Percentiles rank a stretch among this genome's conserved stretches.
Conservation (phyloP, 169 alveolate species). For the Plasmodium gonderi region DNA sequence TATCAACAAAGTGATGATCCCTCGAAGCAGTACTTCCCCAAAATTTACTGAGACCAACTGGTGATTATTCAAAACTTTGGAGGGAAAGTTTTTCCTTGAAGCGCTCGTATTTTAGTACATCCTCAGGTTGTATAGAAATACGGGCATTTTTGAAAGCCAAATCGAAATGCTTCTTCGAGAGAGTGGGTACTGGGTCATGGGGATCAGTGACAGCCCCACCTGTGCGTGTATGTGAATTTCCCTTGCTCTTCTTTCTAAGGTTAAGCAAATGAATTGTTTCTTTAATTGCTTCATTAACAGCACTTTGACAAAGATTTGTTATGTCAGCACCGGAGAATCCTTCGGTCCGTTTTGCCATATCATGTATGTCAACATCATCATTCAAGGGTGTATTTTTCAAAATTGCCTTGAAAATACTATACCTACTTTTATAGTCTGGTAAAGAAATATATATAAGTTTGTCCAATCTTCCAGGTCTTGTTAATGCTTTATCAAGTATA, state of each 20-base stretch:
- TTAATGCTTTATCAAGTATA: conserved; percentile 93
- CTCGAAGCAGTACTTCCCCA: too few species aligned
- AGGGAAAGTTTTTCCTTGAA: conserved; percentile 73
- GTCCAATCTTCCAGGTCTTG: conserved; percentile 96
- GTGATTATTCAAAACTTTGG: conserved; percentile 6
- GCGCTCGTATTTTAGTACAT: conserved; percentile 46
- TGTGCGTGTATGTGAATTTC: conserved; percentile 20
- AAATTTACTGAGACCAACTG: too few species aligned
- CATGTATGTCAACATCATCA: conserved; percentile 88
- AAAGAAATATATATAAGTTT: conserved; percentile 94
- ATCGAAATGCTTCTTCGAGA: conserved; percentile 94
- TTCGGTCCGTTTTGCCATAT: conserved; percentile 89
- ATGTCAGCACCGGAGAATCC: conserved; percentile 97
- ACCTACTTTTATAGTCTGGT: conserved; percentile 95
- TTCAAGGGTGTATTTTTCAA: conserved; percentile 93
- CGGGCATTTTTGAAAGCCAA: conserved; percentile 93
- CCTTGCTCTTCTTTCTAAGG: conserved; percentile 71
- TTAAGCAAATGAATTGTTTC: conserved; percentile 87
- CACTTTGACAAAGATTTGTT: conserved; percentile 94
- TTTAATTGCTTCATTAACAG: conserved; percentile 94
- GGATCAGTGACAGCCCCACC: conserved; percentile 83
- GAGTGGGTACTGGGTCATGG: conserved; percentile 94
- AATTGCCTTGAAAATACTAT: conserved; percentile 89
- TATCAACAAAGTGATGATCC: too few species aligned
- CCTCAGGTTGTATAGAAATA: conserved; percentile 80